Conservation (phyloP, 805 yeast species). For the Yarrowia yakushimensis region DNA sequence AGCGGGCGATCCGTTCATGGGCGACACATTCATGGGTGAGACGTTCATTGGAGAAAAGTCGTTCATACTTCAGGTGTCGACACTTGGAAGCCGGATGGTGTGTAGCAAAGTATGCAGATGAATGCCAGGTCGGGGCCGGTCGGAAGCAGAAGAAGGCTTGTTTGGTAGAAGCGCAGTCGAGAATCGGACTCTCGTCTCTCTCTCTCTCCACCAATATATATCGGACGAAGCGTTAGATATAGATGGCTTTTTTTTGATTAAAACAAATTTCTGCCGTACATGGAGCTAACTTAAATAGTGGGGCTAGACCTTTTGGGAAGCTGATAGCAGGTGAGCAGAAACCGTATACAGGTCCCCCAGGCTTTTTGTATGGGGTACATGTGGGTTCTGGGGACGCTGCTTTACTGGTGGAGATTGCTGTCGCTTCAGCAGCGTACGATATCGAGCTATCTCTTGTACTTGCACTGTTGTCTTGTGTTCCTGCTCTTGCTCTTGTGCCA, state of each 20-base stretch:
- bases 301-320: slow-evolving; percentile 22
- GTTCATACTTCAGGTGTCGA: too few relatives aligned
- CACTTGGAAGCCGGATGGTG: too few relatives aligned
- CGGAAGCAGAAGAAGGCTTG: not conserved
- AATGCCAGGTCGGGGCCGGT: not conserved
- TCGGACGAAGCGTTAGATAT: not conserved
- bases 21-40: slow-evolving; percentile 17
- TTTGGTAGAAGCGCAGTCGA: not conserved
- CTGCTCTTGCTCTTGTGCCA: not conserved
- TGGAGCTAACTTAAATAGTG: slow-evolving; percentile 16
- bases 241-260: slow-evolving; percentile 2
- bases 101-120: not conserved
- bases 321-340: slow-evolving; percentile 1
- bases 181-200: not conserved
- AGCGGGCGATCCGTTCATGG: slow-evolving; percentile 14
- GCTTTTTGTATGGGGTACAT: not conserved
- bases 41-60: slow-evolving; percentile 24
- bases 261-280: slow-evolving; percentile 23
- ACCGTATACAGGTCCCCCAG: not conserved
- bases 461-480: not conserved
- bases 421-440: not conserved
- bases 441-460: not conserved
- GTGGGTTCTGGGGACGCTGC: not conserved
- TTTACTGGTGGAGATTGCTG: slow-evolving; percentile 6
- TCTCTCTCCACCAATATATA: not conserved